Evolutionary conservation across 148 eudicot genomes (phyloP), one percentile per base, ranked within the genome.

Genomic region (Nepenthes gracilis): DNA sequence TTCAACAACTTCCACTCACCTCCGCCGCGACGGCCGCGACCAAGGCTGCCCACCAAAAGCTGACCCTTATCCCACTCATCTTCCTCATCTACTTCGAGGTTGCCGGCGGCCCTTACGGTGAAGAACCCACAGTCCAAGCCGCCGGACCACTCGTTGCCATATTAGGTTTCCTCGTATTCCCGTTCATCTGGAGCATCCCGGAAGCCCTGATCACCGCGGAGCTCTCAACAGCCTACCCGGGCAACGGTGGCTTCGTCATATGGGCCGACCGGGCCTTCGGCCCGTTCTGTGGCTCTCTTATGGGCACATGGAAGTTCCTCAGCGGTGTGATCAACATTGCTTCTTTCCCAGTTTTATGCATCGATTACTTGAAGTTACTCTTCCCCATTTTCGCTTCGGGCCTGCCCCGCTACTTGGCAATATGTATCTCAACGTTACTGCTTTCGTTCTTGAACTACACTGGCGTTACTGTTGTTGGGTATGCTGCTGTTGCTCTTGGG

Each of bases 221-320:
- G 71, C 83, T 82, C 40, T 68, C 79, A 47, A 82, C 86, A 5
- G 75, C 86, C 12, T 82, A 79, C 67, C 86, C 86, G 5, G 86
- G 86, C 11, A 71, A 82, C 47, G 86, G 86, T 2, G 83, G 86
- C 1, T 82, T 78, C 61, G 86, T 82, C 0, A 76, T 74, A 1
- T 82, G 86, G 86, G 86, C 86, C 8, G 74, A 79, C n/a, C 67
- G 75, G 36, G 86, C 86, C 8, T 82, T 82, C 57, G 83, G 86
- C 1, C 77, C 81, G 0, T 78, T 82, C 58, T 62, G 72, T 40
- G 86, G 83, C 0, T 82, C 86, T 63, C 69, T 82, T 32, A 74
- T 79, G 75, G 86, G 83, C 7, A 76, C 83, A 0, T 76, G 77
- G 81, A 82, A 82, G 67, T 74, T 73, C 64, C 67, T 82, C 2